phyloP scores from a whole-genome alignment of 1,284 basidiomycete genomes.

The Volvariella surrecta region DNA sequence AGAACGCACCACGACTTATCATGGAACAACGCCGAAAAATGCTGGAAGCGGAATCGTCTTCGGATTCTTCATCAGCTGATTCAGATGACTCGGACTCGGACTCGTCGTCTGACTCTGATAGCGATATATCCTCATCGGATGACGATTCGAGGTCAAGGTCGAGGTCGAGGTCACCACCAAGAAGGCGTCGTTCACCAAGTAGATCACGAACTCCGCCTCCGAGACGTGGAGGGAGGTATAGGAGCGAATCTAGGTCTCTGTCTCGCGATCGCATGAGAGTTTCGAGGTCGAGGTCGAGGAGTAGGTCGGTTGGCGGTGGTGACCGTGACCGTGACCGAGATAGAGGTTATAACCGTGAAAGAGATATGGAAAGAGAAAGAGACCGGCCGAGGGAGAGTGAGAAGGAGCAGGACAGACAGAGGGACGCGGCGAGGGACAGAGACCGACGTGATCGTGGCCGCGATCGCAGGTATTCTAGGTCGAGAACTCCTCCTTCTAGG shows the following conservation, averaged over 20 bases:
- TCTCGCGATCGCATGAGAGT: conserved; percentile 18
- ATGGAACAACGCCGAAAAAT: conserved; percentile 88
- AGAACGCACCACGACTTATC: conserved; percentile 88
- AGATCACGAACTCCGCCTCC: conserved; percentile 22
- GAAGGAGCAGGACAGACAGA: background rate
- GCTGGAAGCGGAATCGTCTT: conserved; percentile 67
- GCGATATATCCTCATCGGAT: background rate
- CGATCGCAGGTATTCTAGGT: conserved; percentile 8
- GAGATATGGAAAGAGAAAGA: conserved; percentile 1
- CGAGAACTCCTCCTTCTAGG: conserved; percentile 12
- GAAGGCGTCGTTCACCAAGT: conserved; percentile 15
- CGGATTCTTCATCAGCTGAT: conserved; percentile 41
- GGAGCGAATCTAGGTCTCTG: conserved; percentile 14
- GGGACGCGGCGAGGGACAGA: background rate
- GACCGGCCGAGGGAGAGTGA: background rate
- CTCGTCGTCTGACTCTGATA: conserved; percentile 11
- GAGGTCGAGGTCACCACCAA: background rate
- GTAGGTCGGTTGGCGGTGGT: background rate
- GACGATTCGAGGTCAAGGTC: background rate
- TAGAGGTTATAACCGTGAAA: background rate
- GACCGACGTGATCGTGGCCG: conserved; percentile 2
- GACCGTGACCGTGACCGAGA: background rate
- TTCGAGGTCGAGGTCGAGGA: conserved; percentile 13
- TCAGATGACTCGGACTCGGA: conserved; percentile 21
- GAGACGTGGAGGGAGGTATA: conserved; percentile 19